Percentiles rank a stretch among this genome's conserved stretches.
Evolutionary conservation across 1,284 basidiomycete species (phyloP).

Genomic region (Pyrrhoderma noxium): DNA sequence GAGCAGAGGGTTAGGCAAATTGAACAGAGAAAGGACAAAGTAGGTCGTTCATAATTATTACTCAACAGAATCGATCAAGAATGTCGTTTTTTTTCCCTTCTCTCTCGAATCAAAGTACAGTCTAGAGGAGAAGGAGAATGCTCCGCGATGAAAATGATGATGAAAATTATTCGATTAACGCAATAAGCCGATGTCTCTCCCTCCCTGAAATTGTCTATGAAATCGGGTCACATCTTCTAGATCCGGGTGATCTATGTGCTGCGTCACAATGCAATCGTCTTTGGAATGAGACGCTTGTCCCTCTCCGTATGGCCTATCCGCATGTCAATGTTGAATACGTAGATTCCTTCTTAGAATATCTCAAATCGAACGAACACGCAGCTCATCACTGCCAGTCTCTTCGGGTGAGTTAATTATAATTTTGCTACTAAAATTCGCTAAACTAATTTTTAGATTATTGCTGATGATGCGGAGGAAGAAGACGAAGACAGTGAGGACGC

Average conservation of each 20-base stretch:
- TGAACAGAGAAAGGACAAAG: too few relatives aligned
- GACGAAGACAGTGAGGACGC: neutral
- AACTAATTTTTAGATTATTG: neutral
- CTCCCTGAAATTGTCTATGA: conserved; percentile 12
- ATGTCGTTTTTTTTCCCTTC: too few relatives aligned
- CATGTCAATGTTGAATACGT: conserved; percentile 5
- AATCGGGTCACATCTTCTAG: conserved; percentile 6
- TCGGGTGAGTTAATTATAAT: neutral
- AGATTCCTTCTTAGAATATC: conserved; percentile 8
- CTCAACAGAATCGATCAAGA: too few relatives aligned
- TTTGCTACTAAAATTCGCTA: neutral
- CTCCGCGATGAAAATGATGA: too few relatives aligned
- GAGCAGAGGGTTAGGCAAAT: too few relatives aligned
- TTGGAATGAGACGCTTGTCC: conserved; percentile 9
- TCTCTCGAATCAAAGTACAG: too few relatives aligned
- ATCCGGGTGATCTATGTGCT: conserved; percentile 7
- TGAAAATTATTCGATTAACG: too few relatives aligned
- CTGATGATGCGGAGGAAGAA: conserved; percentile 1
- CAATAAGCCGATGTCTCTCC: conserved; percentile 1
- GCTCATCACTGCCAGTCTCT: conserved; percentile 8
- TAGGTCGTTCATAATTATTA: too few relatives aligned
- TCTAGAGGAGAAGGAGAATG: too few relatives aligned
- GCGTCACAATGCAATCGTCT: conserved; percentile 8
- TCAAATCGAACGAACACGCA: conserved; percentile 7
- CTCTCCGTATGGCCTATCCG: conserved; percentile 3